phyloP scores from a whole-genome alignment of 2,329 filamentous ascomycete species.

The Fonsecaea nubica region DNA sequence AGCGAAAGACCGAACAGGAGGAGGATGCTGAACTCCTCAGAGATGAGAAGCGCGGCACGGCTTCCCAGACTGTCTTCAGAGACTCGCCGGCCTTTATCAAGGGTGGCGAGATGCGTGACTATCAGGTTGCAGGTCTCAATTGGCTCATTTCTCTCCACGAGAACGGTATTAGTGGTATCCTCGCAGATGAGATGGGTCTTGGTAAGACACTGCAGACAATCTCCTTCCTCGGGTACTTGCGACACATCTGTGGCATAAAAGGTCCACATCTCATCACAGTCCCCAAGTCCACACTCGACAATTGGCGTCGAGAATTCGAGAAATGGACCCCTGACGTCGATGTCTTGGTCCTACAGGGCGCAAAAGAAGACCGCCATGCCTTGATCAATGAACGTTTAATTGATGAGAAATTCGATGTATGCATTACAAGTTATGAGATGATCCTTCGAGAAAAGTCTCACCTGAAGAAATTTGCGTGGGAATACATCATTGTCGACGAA shows the following conservation, averaged over 20 bases:
- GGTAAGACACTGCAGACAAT: slow-evolving; percentile 98
- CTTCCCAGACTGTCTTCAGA: slow-evolving; percentile 87
- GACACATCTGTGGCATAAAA: slow-evolving; percentile 85
- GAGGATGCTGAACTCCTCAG: slow-evolving; percentile 88
- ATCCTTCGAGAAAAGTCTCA: slow-evolving; percentile 93
- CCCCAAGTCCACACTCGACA: slow-evolving; percentile 96
- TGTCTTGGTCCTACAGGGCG: slow-evolving; percentile 89
- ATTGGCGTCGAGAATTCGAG: slow-evolving; percentile 94
- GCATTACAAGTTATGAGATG: slow-evolving; percentile 99
- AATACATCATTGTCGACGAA: slow-evolving; percentile 99
- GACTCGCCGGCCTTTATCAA: slow-evolving; percentile 92
- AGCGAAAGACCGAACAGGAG: slow-evolving; percentile 92
- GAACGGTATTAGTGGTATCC: slow-evolving; percentile 96
- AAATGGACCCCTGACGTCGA: slow-evolving; percentile 96
- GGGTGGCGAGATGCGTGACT: slow-evolving; percentile 88
- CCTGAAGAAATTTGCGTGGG: slow-evolving; percentile 97
- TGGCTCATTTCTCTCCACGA: slow-evolving; percentile 98
- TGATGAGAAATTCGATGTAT: slow-evolving; percentile 95
- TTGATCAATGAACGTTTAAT: slow-evolving; percentile 91
- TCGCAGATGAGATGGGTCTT: slow-evolving; percentile 98
- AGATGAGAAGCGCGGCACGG: slow-evolving; percentile 86
- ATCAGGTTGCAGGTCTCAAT: slow-evolving; percentile 93
- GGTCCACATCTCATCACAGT: slow-evolving; percentile 92
- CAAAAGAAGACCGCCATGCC: slow-evolving; percentile 87
- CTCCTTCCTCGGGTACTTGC: slow-evolving; percentile 90